Base-by-base conservation (phyloP, 1,284 basidiomycete species). In the Boletellus sp. region DNA sequence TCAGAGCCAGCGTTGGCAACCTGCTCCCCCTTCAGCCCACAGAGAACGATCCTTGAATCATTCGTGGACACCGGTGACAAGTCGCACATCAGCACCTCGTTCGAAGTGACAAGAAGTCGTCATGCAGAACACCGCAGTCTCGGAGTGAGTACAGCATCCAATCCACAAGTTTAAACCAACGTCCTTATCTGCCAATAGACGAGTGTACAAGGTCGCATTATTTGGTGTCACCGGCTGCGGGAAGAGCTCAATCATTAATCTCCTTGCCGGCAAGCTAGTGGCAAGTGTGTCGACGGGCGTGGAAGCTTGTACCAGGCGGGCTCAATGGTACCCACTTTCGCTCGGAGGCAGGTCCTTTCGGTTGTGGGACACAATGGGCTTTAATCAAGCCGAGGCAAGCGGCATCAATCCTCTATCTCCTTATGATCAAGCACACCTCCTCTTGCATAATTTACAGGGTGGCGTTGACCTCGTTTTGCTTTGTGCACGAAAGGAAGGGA, bases 351-450 rank as follows among this genome's bases (percentile, higher is more conserved):
- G 47, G 36, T 44, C 36, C n/a, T 52, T 61, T 37, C 59, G 55
- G 14, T 26, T 72, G 25, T 73, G 66, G 61, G 59, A 61, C 39
- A 65, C 59, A 17, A 64, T 49, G 48, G 59, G 59, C 4, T 60
- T 60, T 34, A 59, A 59, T 19, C 59, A 48, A 36, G 49, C 49
- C 27, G 49, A 63, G 39, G 36, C 40, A 17, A 48, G 33, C 21
- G 60, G 43, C 36, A 41, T 21, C 36, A 16, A 54, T 37, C 56
- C 48, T 0, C 39, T 64, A 43, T 49, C 60, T 11, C 58, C 59
- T 19, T 60, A 63, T 22, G 50, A 64, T 33, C 60, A 60, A 17
- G 61, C 61, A 0, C 49, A 64, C 10, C 19, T 56, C 9, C 58
- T 60, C 41, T 34, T 60, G 48, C 48, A 35, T 35, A 61, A 49